Conservation (phyloP, 179 eudicot genomes). For the Vitellaria paradoxa region DNA sequence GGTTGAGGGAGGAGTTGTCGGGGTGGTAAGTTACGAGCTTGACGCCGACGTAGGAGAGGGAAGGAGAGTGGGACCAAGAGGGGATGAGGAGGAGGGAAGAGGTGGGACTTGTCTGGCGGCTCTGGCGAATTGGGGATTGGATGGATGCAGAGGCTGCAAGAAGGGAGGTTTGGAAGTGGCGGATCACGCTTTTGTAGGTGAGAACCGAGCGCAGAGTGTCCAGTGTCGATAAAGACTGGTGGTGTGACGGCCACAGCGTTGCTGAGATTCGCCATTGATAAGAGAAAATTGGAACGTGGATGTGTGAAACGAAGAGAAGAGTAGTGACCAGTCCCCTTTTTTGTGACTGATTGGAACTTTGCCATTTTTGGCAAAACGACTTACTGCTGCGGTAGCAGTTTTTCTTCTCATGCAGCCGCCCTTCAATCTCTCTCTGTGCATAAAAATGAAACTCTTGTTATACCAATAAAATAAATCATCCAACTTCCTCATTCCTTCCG, state of each 20-base stretch:
- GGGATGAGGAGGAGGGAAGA: constrained; percentile 95
- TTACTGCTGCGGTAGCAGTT: too few species aligned
- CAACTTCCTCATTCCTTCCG: too few species aligned
- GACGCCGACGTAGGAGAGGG: constrained; percentile 82
- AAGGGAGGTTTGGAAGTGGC: constrained; percentile 65
- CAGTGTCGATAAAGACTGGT: constrained; percentile 66
- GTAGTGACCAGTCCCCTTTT: too few species aligned
- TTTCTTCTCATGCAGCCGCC: too few species aligned
- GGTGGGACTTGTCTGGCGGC: constrained; percentile 51
- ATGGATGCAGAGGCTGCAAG: constrained; percentile 45
- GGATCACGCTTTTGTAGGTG: constrained; percentile 58
- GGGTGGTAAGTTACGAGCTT: constrained; percentile 76
- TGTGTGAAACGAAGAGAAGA: neutral
- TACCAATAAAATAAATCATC: too few species aligned
- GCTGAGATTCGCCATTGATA: neutral
- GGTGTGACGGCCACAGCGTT: constrained; percentile 15
- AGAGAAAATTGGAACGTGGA: neutral
- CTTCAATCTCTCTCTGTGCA: too few species aligned
- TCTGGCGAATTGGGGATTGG: constrained; percentile 69
- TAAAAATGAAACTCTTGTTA: too few species aligned
- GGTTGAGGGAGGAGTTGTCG: constrained; percentile 42
- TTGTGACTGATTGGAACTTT: too few species aligned
- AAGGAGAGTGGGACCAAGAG: constrained; percentile 67
- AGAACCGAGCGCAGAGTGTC: constrained; percentile 53
- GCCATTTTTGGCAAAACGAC: too few species aligned